Conservation (phyloP, 2,329 filamentous ascomycete species). For the Hypocrella siamensis region DNA sequence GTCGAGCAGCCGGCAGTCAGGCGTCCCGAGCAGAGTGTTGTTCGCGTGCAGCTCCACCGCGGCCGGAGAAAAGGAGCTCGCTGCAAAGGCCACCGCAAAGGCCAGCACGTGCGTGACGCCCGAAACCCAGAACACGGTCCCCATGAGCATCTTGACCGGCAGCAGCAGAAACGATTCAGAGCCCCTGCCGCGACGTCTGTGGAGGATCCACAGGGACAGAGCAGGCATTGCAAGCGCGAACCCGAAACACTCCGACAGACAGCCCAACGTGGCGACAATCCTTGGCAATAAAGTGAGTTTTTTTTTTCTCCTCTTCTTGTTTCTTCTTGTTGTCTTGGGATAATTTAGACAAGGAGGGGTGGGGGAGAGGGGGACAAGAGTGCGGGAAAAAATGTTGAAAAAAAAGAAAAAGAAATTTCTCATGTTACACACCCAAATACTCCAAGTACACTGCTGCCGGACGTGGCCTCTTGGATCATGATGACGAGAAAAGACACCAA, state of each 20-base stretch:
- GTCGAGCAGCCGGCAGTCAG: background rate
- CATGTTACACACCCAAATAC: slow-evolving; percentile 1
- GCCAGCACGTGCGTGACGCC: slow-evolving; percentile 3
- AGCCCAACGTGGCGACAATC: background rate
- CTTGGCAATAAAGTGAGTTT: background rate
- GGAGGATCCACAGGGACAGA: slow-evolving; percentile 1
- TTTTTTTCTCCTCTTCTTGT: no score
- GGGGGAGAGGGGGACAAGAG: no score
- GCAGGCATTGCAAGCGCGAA: slow-evolving; percentile 4
- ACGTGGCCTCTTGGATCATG: background rate
- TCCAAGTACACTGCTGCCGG: background rate
- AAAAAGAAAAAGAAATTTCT: background rate
- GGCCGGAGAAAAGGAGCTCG: background rate
- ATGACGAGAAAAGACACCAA: slow-evolving; percentile 2
- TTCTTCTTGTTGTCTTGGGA: no score
- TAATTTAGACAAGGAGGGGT: no score
- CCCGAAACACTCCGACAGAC: slow-evolving; percentile 1
- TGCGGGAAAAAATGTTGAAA: background rate
- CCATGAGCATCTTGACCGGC: background rate
- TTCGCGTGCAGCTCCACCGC: slow-evolving; percentile 1
- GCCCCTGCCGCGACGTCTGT: background rate
- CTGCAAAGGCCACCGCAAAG: slow-evolving; percentile 4
- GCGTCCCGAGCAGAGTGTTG: slow-evolving; percentile 4
- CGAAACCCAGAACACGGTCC: slow-evolving; percentile 2
- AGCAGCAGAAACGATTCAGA: no score